Conservation (phyloP, 148 eudicot species). For the Chenopodium album region DNA sequence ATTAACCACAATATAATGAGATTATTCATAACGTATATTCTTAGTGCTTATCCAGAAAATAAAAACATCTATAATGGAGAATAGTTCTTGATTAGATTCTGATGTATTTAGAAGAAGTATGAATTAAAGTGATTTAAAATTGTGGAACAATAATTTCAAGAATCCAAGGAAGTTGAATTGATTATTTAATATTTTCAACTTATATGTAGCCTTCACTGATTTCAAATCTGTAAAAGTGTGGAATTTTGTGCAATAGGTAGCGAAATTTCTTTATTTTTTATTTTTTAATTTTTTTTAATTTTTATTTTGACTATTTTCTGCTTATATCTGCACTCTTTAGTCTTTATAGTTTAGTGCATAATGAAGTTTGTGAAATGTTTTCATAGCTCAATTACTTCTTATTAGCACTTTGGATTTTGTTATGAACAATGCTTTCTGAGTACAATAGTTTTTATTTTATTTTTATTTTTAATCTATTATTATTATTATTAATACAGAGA, state of each 20-base stretch:
- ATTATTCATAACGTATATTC: not conserved
- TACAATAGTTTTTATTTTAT: not conserved
- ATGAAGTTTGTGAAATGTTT: not conserved
- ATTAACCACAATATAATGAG: not conserved
- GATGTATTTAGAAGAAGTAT: not conserved
- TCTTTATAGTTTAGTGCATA: not conserved
- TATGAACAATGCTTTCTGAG: not conserved
- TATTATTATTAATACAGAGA: slow-evolving; percentile 41
- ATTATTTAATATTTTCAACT: not conserved
- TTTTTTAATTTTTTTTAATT: too few species aligned
- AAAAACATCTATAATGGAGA: not conserved
- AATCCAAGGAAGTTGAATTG: not conserved
- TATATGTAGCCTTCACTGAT: not conserved
- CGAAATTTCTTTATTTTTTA: not conserved
- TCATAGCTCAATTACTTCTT: not conserved
- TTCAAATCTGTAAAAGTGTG: not conserved
- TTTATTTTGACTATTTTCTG: not conserved
- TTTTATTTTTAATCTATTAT: too few species aligned
- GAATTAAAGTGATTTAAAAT: not conserved
- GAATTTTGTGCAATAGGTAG: not conserved
- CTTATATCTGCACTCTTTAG: not conserved
- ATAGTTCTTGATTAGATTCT: not conserved
- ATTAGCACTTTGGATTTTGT: not conserved
- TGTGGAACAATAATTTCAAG: not conserved
- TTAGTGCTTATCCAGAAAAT: too few species aligned